Conservation (phyloP, 352 stramenopile species). For the Aphanomyces invadans region DNA sequence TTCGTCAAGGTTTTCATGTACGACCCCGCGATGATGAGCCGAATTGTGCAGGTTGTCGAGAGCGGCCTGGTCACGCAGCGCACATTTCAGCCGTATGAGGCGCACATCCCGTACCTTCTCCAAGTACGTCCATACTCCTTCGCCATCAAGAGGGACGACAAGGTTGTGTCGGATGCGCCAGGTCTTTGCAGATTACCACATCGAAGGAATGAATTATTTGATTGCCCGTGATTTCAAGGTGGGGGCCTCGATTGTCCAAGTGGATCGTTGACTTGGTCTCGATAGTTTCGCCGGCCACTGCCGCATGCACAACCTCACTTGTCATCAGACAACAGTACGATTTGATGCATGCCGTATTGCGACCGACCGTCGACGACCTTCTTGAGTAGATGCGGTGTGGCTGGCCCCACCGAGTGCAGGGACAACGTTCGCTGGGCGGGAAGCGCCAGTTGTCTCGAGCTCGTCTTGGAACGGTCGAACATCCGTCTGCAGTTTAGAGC, state of each 20-base stretch:
- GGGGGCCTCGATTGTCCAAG: background rate
- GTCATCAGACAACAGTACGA: background rate
- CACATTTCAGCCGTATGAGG: constrained; percentile 82
- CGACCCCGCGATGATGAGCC: constrained; percentile 50
- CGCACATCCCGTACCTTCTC: constrained; percentile 82
- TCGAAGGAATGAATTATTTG: constrained; percentile 87
- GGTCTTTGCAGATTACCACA: constrained; percentile 88
- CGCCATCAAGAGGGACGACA: background rate
- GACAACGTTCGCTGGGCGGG: constrained; percentile 27
- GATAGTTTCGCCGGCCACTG: background rate
- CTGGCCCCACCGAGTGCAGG: constrained; percentile 33
- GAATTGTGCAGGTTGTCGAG: constrained; percentile 77
- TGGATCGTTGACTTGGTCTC: background rate
- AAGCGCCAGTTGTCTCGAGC: constrained; percentile 28
- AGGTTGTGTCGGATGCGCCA: constrained; percentile 23
- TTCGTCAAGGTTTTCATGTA: constrained; percentile 89
- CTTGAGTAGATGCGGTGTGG: background rate
- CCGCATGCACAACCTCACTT: constrained; percentile 2
- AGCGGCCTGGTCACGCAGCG: constrained; percentile 61
- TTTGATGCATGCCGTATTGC: no score
- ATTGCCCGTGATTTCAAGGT: constrained; percentile 64
- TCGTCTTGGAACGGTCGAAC: constrained; percentile 26
- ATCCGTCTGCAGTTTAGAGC: constrained; percentile 29
- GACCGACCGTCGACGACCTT: no score
- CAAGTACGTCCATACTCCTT: constrained; percentile 38